Base-by-base conservation (phyloP, 768 basidiomycete species). In the Macrolepiota fuliginosa region DNA sequence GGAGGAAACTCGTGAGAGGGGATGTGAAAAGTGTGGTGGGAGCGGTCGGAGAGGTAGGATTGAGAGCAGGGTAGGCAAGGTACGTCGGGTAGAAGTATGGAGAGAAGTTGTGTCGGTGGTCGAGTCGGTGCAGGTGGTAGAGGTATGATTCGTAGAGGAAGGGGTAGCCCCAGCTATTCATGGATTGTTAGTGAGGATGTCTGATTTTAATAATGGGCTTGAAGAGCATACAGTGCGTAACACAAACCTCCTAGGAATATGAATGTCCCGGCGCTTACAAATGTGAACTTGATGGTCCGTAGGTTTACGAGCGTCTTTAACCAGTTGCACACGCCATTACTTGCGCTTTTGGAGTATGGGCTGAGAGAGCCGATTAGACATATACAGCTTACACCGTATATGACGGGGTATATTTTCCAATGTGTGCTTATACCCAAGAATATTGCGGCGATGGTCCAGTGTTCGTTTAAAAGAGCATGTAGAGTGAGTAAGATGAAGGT, bases 61-160 rank as follows among this genome's bases (percentile, higher is more conserved):
- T 67, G 19, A 67, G 57, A 2, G 73, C 61, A 2, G 92, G 89
- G 68, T 95, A 90, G 0, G 88, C 88, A 58, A 98, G 85, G 73
- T 98, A 98, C 40, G 90, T 94, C 36, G 90, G 86, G 72, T 98
- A 98, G 75, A 97, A 98, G 77, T 98, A 97, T 0, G 94, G 92
- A 5, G 96, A 95, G 75, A 99, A 98, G 73, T 99, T 99, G 74
- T 98, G 97, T 58, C 96, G 90, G 68, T 98, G 96, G 74, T 99
- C 97, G 19, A 92, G 86, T 19, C 97, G 86, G 64, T 89, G 85
- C 10, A 93, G 76, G 66, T 98, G 97, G 72, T 98, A 98, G 13
- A 98, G 79, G 72, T 94, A 98, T 1, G 97, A 88, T 71, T 98
- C 91, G 58, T 91, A 80, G 19, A 98, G 74, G 78, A 98, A 97